These are phyloP conservation scores for Halophytophthora batemanensis DNA, from an alignment of 352 stramenopile genomes.

Conservation along the genomic window DNA sequence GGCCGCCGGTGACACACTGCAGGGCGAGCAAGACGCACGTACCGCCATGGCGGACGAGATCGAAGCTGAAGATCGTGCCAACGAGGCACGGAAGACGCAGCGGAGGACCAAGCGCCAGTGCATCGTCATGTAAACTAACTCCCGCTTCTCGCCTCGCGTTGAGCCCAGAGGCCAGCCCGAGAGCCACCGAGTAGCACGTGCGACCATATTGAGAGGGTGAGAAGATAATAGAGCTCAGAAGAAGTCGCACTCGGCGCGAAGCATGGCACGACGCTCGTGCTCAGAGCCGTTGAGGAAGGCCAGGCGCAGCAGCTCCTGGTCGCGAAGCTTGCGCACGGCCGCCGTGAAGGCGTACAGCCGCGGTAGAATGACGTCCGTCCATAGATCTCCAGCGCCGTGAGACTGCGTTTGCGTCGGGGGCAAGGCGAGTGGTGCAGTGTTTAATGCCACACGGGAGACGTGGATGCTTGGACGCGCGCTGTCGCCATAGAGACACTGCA, in stretches of 20 bases:
- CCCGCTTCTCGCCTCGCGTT: not conserved
- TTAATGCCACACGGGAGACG: constrained; percentile 50
- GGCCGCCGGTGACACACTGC: not conserved
- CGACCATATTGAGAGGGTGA: no score
- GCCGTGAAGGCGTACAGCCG: constrained; percentile 51
- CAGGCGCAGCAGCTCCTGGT: constrained; percentile 48
- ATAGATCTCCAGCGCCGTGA: constrained; percentile 32
- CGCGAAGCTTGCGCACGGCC: constrained; percentile 44
- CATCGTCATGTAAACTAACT: constrained; percentile 32
- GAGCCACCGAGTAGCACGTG: no score
- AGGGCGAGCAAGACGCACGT: constrained; percentile 39
- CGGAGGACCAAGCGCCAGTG: constrained; percentile 20
- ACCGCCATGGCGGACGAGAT: constrained; percentile 75
- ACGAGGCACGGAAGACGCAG: constrained; percentile 38
- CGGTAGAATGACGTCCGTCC: constrained; percentile 60
- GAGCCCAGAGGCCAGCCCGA: not conserved
- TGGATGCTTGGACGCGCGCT: constrained; percentile 35
- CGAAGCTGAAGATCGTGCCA: constrained; percentile 67
- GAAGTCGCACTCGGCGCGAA: constrained; percentile 55
- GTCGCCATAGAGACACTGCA: constrained; percentile 62
- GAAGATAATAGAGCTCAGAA: constrained; percentile 24
- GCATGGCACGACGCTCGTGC: constrained; percentile 38
- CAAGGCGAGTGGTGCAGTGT: constrained; percentile 31
- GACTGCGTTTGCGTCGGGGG: no score
- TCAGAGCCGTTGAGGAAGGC: constrained; percentile 59